These are phyloP conservation scores for Blastocystis hominis DNA, from an alignment of 352 stramenopile species.

Conservation along the genomic window DNA sequence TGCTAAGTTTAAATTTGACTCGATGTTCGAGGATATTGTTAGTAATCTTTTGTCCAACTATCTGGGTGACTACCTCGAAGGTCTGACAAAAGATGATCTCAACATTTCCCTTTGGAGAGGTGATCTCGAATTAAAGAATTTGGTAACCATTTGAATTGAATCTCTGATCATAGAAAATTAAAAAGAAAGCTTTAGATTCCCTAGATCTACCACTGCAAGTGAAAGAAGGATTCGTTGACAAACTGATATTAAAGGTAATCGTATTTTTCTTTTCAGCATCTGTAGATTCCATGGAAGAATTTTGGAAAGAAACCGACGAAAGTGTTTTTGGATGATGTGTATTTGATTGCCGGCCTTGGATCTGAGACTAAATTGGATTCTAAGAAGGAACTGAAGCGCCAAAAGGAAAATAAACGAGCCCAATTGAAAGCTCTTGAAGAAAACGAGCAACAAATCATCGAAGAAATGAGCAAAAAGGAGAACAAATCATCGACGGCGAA, in stretches of 20 bases:
- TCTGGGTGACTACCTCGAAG: constrained; percentile 52
- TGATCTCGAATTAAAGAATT: constrained; percentile 45
- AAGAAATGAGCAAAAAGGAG: background rate
- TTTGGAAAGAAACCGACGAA: constrained; percentile 54
- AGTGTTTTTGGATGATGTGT: constrained; percentile 42
- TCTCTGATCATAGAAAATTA: constrained; percentile 19
- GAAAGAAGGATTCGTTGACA: constrained; percentile 43
- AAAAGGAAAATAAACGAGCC: background rate
- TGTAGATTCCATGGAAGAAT: constrained; percentile 56
- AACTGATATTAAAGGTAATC: constrained; percentile 32
- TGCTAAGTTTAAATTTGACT: too few species aligned
- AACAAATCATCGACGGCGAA: background rate
- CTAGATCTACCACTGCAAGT: constrained; percentile 46
- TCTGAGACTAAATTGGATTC: constrained; percentile 16
- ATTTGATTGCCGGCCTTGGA: constrained; percentile 30
- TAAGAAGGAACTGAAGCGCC: background rate
- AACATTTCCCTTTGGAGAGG: constrained; percentile 42
- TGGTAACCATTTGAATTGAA: background rate
- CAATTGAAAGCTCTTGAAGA: constrained; percentile 28
- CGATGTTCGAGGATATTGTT: constrained; percentile 57
- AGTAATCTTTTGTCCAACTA: constrained; percentile 46
- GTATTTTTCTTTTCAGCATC: background rate
- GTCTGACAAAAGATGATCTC: constrained; percentile 33
- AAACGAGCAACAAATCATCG: background rate
- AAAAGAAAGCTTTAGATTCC: constrained; percentile 17